Evolutionary conservation across 148 eudicot genomes (phyloP), one percentile per base, ranked within the genome.

Genomic region (Dysphania ambrosioides): DNA sequence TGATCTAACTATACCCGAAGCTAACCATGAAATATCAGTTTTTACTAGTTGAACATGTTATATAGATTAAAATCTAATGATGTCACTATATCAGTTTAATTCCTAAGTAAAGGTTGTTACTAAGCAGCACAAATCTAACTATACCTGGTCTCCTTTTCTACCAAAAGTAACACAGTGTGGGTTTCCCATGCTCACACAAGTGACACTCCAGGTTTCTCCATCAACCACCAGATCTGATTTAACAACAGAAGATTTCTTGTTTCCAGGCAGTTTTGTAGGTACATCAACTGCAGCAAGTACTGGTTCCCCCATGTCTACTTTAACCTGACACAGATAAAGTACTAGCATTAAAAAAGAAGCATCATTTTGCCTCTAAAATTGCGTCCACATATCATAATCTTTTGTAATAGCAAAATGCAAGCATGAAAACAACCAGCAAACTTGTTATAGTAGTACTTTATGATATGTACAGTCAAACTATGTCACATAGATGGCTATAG

Each of bases 181-280:
- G 88, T 96, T 96, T 66, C 99, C 99, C 99, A 96, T 96, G 93
- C 99, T 92, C 77, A 92, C 97, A 85, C 99, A 96, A 66, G 97
- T 96, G 24, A 88, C 97, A 56, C 77, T 82, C 99, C 97, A 96
- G 62, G 84, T 83, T 53, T 76, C 75, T 68, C 97, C 99, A 75
- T 92, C 97, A 19, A 96, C 94, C 59, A 83, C 82, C 65, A 92
- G 68, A 71, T 82, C 90, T 62, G 94, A 75, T 82, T 90, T 92
- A 42, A 92, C 89, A 34, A 86, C 97, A 74, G 95, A 76, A 31
- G 81, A 85, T 51, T 85, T 89, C 75, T 85, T 81, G 82, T 86
- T 90, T 79, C 97, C 81, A 68, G 92, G 83, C 73, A 96, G 71
- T 32, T 82, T 88, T 23, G 99, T 96, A 49, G 97, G 97, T 69